Base-by-base conservation (phyloP, 225 moss, liverwort and hornwort species). In the Neckera pumila region DNA sequence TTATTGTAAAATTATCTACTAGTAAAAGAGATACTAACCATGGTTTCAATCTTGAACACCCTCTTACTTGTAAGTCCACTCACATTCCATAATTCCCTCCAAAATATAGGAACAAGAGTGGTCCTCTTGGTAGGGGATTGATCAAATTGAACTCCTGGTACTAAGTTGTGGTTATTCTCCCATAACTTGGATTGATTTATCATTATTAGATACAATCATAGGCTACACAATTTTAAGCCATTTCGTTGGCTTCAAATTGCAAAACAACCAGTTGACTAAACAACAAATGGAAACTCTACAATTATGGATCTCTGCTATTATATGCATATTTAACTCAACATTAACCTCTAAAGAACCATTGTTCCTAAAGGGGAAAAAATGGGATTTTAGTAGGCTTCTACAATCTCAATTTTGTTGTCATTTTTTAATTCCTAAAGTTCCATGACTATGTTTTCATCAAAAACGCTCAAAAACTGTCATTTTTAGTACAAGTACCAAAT, bases 331-430 rank as follows among this genome's bases (percentile, higher is more conserved):
- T 10, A 18, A 65, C 3, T n/a, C 21, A 21, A 12, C 67, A 12
- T 67, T 21, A 21, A 10, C 2, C 36, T 8, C 11, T 65, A 65
- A 36, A 36, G 20, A 36, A 66, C 66, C 20, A 65, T 34, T 64
- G 34, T 18, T 0, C 18, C 9, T 33, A 31, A 2, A 2, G 2
- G 10, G 3, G 10, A 8, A 1, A 64, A 34, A 9, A 33, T 34
- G 17, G 1, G 0, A 9, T 33, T 64, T 2, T 4, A 16, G 0
- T 64, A 34, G 7, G 18, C 7, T 34, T 10, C 34, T 65, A 17
- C 1, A 17, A 28, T 30, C 3, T 61, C 7, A 14, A 31, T 63
- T 63, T n/a, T n/a, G n/a, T n/a, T n/a, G n/a, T n/a, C n/a, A n/a
- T 15, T 30, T 11, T 6, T 27, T 61, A 60, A 28, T 1, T 3